Percentiles rank a stretch among this genome's conserved stretches.
Evolutionary conservation across 352 stramenopile genomes (phyloP).

Genomic region (Pythium phragmiticola): DNA sequence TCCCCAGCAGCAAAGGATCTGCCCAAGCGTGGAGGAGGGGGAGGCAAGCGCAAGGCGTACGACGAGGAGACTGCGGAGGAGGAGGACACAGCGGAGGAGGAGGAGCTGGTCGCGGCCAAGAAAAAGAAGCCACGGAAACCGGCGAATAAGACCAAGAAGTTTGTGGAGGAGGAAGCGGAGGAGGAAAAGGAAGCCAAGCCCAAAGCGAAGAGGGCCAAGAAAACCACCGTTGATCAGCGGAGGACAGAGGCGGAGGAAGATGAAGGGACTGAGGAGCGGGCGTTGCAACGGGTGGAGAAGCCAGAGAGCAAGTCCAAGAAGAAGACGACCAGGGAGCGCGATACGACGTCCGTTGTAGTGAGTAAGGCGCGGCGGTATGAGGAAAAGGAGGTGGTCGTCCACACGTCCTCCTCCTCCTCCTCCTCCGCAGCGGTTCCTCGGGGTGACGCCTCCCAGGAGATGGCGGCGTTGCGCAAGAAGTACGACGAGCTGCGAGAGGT

Average conservation of each 20-base stretch:
- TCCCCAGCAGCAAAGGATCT: constrained; percentile 26
- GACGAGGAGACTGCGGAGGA: constrained; percentile 8
- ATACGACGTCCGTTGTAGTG: not conserved
- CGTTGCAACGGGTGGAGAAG: not conserved
- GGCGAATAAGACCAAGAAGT: constrained; percentile 10
- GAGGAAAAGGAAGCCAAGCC: constrained; percentile 14
- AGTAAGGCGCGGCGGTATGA: constrained; percentile 17
- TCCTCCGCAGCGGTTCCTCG: not conserved
- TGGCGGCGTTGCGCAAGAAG: constrained; percentile 35
- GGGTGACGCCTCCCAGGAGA: not conserved
- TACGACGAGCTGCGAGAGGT: constrained; percentile 51
- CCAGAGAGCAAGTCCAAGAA: constrained; percentile 1
- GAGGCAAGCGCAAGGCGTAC: constrained; percentile 15
- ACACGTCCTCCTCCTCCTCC: constrained; percentile 3
- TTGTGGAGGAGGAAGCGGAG: constrained; percentile 18
- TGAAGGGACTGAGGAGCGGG: not conserved
- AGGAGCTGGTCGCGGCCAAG: constrained; percentile 13
- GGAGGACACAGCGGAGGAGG: constrained; percentile 10
- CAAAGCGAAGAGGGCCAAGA: constrained; percentile 16
- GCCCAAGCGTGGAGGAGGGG: constrained; percentile 16
- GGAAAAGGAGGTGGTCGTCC: constrained; percentile 11
- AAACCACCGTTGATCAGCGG: constrained; percentile 1
- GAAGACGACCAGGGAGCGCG: constrained; percentile 5
- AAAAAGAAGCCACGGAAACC: constrained; percentile 26
- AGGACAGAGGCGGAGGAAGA: constrained; percentile 7